Percentiles rank a stretch among this genome's conserved stretches.
Evolutionary conservation across 371 early-diverging fungal species (phyloP).

Genomic region (Rhizomucor pusillus): DNA sequence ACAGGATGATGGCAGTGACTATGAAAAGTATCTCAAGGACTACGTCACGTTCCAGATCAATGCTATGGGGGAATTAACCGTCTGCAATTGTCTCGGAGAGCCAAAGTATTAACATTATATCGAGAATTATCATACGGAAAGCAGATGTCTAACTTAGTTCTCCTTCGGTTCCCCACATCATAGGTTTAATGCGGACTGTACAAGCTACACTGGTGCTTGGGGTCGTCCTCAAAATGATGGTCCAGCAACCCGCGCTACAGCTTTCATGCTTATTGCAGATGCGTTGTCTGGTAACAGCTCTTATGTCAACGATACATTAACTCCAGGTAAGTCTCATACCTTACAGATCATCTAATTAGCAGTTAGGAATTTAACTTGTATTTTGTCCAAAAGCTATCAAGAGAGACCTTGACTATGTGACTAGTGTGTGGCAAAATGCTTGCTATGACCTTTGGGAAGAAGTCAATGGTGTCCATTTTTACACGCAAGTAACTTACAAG

Average conservation of each 20-base stretch:
- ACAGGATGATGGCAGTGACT: neutral
- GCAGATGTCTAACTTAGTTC: too few species aligned
- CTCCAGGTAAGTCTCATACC: neutral
- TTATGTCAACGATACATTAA: slow-evolving; percentile 6
- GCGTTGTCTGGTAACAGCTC: slow-evolving; percentile 11
- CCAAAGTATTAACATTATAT: slow-evolving; percentile 49
- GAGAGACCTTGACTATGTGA: slow-evolving; percentile 66
- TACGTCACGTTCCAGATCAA: slow-evolving; percentile 36
- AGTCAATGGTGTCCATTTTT: slow-evolving; percentile 59
- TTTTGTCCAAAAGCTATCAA: slow-evolving; percentile 15
- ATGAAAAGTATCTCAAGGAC: slow-evolving; percentile 20
- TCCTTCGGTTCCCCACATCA: neutral
- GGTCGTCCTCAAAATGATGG: slow-evolving; percentile 78
- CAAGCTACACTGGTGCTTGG: slow-evolving; percentile 17
- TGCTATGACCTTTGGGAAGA: slow-evolving; percentile 69
- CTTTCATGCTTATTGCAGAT: slow-evolving; percentile 49
- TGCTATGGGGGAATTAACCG: slow-evolving; percentile 18
- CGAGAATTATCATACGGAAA: too few species aligned
- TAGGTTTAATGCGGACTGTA: slow-evolving; percentile 17
- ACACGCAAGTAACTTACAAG: slow-evolving; percentile 39
- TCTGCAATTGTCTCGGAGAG: slow-evolving; percentile 63
- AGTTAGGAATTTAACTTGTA: neutral
- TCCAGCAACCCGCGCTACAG: slow-evolving; percentile 70
- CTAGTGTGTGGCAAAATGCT: slow-evolving; percentile 33
- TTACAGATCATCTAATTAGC: too few species aligned